Percentiles rank a stretch among this genome's conserved stretches.
Conservation (phyloP, 1,139 yeast genomes). For the Yamadazyma epiphylla region DNA sequence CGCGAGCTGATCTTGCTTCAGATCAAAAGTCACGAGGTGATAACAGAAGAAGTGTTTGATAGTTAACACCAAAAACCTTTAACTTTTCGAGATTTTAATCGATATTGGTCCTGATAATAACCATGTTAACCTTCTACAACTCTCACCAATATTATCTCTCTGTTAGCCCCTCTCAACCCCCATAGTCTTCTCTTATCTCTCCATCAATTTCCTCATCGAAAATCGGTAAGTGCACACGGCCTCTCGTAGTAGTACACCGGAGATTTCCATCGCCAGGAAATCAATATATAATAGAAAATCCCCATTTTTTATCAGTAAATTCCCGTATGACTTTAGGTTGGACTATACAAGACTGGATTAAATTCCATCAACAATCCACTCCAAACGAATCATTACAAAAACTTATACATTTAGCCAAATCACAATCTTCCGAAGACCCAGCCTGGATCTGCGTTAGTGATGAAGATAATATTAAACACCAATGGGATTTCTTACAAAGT, state of each 20-base stretch:
- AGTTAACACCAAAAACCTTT: too few species aligned
- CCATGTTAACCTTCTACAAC: too few species aligned
- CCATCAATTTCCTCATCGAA: constrained; percentile 1
- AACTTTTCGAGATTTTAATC: too few species aligned
- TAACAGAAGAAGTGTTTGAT: too few species aligned
- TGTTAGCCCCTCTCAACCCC: too few species aligned
- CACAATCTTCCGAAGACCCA: constrained; percentile 56
- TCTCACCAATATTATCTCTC: too few species aligned
- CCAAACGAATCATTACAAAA: constrained; percentile 57
- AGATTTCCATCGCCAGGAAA: not conserved
- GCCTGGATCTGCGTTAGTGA: constrained; percentile 87
- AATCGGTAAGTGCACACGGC: constrained; percentile 1
- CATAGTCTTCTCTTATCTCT: not conserved
- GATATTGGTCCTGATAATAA: too few species aligned
- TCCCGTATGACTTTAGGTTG: constrained; percentile 24
- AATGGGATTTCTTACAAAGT: constrained; percentile 75
- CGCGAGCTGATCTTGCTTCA: too few species aligned
- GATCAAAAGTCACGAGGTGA: too few species aligned
- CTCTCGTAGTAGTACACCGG: too few species aligned
- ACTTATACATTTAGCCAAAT: constrained; percentile 43
- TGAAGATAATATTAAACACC: constrained; percentile 58
- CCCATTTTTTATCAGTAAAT: constrained; percentile 1
- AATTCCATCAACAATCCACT: constrained; percentile 61
- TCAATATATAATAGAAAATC: not conserved
- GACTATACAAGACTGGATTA: constrained; percentile 59